Conservation (phyloP, 1,284 basidiomycete genomes). For the Peniophora sp. region DNA sequence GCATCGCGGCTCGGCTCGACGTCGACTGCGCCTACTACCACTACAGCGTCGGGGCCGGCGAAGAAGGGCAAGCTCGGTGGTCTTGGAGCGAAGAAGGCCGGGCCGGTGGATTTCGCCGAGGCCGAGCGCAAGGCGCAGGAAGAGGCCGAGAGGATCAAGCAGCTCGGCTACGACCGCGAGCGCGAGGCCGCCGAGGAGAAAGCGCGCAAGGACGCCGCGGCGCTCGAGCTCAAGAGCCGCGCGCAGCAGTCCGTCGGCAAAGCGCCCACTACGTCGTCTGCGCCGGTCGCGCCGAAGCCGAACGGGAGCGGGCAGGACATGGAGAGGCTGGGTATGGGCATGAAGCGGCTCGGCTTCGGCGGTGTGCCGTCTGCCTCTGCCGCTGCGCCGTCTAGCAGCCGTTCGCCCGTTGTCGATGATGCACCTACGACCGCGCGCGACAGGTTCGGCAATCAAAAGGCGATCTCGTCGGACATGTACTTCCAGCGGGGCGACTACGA, state of each 20-base stretch:
- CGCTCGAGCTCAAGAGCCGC: conserved; percentile 30
- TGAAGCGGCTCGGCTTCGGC: conserved; percentile 84
- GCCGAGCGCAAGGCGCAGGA: conserved; percentile 83
- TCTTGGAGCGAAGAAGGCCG: conserved; percentile 80
- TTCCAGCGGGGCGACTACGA: conserved; percentile 91
- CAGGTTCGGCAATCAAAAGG: conserved; percentile 90
- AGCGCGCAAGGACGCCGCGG: conserved; percentile 45
- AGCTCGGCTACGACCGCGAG: conserved; percentile 83
- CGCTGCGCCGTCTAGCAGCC: conserved; percentile 16
- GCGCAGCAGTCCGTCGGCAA: conserved; percentile 20
- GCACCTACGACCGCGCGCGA: conserved; percentile 79
- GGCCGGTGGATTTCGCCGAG: conserved; percentile 84
- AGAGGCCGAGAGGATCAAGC: conserved; percentile 84
- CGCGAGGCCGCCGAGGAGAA: conserved; percentile 68
- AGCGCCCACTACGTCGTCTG: conserved; percentile 12
- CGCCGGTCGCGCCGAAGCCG: conserved; percentile 18
- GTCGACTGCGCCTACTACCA: conserved; percentile 24
- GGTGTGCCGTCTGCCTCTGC: conserved; percentile 51
- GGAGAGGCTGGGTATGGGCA: conserved; percentile 70
- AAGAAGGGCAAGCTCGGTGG: conserved; percentile 74
- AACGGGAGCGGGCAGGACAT: conserved; percentile 35
- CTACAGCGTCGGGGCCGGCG: conserved; percentile 24
- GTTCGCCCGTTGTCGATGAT: conserved; percentile 40
- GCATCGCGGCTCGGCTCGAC: conserved; percentile 42
- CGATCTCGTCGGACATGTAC: conserved; percentile 97